Evolutionary conservation across 1,284 basidiomycete species (phyloP).

Genomic region (Neolentinus lepideus): DNA sequence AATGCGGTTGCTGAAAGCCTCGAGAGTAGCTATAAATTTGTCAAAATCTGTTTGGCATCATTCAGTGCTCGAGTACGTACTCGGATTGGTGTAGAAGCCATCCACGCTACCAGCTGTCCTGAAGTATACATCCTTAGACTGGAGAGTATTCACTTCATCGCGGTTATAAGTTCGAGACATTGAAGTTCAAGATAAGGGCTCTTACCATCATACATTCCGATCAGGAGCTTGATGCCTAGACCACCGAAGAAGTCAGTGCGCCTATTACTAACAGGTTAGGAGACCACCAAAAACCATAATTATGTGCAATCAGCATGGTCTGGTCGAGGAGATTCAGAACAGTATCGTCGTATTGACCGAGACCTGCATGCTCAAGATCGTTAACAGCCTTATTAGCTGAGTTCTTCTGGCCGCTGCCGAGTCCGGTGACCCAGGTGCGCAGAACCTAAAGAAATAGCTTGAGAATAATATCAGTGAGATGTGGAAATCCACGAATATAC

Average conservation of each 20-base stretch:
- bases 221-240: background rate
- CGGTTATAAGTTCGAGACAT: background rate
- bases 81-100: background rate
- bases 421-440: background rate
- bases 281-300: too few relatives aligned
- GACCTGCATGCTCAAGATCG: background rate
- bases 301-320: background rate
- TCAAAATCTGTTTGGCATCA: too few relatives aligned
- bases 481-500: background rate
- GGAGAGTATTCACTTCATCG: background rate
- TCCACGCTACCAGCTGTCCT: background rate
- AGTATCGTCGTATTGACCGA: background rate
- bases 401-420: background rate
- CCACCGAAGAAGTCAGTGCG: background rate
- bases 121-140: background rate
- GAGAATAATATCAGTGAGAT: background rate
- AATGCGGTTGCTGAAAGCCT: constrained; percentile 21
- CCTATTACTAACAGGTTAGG: background rate
- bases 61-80: background rate
- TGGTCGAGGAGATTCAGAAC: background rate
- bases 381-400: background rate
- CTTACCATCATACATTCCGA: background rate
- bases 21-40: background rate
- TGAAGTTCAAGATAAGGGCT: too few relatives aligned
- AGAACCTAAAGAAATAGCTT: background rate